phyloP scores from a whole-genome alignment of 2,329 filamentous ascomycete genomes.

The Golovinomyces cichoracearum region DNA sequence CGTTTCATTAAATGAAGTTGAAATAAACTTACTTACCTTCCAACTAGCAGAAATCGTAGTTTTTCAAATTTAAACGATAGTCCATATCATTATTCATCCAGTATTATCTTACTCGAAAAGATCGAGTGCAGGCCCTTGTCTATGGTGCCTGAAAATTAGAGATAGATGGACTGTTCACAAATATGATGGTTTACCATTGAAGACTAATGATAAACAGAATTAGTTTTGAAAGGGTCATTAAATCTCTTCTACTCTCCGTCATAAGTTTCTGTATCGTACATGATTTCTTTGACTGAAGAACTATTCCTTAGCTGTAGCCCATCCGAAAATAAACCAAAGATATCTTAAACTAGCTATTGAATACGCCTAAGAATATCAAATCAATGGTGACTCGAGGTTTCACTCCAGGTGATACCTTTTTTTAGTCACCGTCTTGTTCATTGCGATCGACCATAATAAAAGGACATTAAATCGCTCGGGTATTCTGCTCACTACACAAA shows the following conservation, averaged over 20 bases:
- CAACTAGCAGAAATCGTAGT: too few species aligned
- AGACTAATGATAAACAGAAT: too few species aligned
- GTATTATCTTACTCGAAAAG: too few species aligned
- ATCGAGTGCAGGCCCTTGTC: too few species aligned
- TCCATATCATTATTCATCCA: too few species aligned
- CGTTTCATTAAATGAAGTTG: too few species aligned
- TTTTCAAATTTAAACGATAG: too few species aligned
- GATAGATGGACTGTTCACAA: too few species aligned
- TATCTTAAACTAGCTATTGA: constrained; percentile 7
- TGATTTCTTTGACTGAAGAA: constrained; percentile 6
- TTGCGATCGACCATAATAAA: constrained; percentile 5
- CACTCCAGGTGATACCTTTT: constrained; percentile 15
- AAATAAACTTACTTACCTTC: too few species aligned
- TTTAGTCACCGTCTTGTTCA: constrained; percentile 11
- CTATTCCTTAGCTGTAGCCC: constrained; percentile 4
- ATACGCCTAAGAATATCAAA: constrained; percentile 11
- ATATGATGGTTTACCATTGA: too few species aligned
- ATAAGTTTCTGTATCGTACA: constrained; percentile 14
- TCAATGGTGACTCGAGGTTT: constrained; percentile 15
- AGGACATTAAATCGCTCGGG: not conserved
- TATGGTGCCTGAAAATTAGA: too few species aligned
- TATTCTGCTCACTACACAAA: constrained; percentile 3
- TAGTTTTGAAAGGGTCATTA: constrained; percentile 8
- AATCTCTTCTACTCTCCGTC: constrained; percentile 12
- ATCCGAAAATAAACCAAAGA: constrained; percentile 4